These are phyloP conservation scores for Venturiaceae sp. DNA, from an alignment of 2,329 filamentous ascomycete genomes.

Conservation along the genomic window DNA sequence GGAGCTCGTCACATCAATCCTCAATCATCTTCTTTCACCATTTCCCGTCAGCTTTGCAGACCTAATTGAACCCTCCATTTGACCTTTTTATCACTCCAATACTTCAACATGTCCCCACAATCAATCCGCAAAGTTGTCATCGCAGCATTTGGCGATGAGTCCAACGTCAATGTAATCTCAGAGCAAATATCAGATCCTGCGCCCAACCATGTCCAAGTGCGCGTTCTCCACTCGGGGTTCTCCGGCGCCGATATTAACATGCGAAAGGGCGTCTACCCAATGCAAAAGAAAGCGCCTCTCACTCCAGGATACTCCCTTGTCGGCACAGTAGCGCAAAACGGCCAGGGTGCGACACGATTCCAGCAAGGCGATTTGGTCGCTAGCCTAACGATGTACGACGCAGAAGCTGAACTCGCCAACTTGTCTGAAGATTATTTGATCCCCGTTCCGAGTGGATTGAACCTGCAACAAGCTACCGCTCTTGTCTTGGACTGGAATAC, in stretches of 20 bases:
- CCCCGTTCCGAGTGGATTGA: constrained; percentile 30
- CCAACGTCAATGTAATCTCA: no score
- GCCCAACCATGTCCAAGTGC: constrained; percentile 41
- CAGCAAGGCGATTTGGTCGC: constrained; percentile 17
- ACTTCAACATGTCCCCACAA: no score
- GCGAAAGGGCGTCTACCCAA: constrained; percentile 38
- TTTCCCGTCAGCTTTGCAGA: no score
- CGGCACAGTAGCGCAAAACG: constrained; percentile 32
- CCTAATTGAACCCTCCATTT: no score
- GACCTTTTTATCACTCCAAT: no score
- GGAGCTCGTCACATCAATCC: no score
- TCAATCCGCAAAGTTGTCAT: no score
- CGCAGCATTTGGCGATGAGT: no score
- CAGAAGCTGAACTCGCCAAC: constrained; percentile 36
- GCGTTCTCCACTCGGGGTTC: constrained; percentile 39
- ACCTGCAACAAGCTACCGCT: constrained; percentile 31
- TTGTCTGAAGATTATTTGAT: constrained; percentile 37
- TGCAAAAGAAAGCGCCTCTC: constrained; percentile 35
- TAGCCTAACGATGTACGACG: constrained; percentile 20
- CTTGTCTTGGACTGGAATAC: constrained; percentile 37
- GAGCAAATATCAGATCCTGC: no score
- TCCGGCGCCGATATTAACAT: constrained; percentile 40
- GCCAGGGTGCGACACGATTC: constrained; percentile 20
- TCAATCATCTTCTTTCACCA: no score
- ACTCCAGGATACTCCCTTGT: constrained; percentile 41